phyloP scores from a whole-genome alignment of 2,329 filamentous ascomycete genomes.

The Graphium sp. region DNA sequence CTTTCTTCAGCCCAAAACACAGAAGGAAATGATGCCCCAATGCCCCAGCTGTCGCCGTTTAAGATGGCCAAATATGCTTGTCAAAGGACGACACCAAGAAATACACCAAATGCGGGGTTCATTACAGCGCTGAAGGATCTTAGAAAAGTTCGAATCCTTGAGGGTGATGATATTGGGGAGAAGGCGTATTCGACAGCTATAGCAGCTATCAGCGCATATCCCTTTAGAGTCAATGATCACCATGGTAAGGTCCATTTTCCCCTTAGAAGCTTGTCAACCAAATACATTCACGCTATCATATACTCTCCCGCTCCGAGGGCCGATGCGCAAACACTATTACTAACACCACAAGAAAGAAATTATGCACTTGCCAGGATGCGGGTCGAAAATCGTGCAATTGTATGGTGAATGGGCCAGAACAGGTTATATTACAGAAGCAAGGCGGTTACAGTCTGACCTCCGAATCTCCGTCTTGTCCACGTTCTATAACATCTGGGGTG shows the following conservation, averaged over 20 bases:
- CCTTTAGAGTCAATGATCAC: constrained; percentile 25
- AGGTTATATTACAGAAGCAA: constrained; percentile 44
- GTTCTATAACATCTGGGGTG: constrained; percentile 87
- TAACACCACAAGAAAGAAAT: constrained; percentile 27
- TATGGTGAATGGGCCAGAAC: constrained; percentile 57
- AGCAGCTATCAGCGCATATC: constrained; percentile 69
- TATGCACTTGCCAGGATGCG: constrained; percentile 57
- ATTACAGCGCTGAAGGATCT: constrained; percentile 61
- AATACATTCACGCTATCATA: neutral
- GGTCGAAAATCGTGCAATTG: constrained; percentile 59
- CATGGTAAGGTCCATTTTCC: constrained; percentile 24
- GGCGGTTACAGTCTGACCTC: constrained; percentile 45
- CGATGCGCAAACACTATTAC: too few species aligned
- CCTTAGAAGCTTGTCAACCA: too few species aligned
- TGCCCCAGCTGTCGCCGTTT: too few species aligned
- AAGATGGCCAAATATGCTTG: constrained; percentile 53
- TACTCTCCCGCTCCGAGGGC: too few species aligned
- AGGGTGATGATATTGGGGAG: constrained; percentile 61
- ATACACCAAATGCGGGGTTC: constrained; percentile 60
- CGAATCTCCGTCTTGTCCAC: constrained; percentile 45
- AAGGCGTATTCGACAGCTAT: constrained; percentile 81
- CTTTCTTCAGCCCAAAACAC: too few species aligned
- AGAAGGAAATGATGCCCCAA: too few species aligned
- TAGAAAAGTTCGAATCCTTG: constrained; percentile 51
- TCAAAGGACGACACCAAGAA: constrained; percentile 53